phyloP scores from a whole-genome alignment of 306 rosid species.

The Pyrus communis region DNA sequence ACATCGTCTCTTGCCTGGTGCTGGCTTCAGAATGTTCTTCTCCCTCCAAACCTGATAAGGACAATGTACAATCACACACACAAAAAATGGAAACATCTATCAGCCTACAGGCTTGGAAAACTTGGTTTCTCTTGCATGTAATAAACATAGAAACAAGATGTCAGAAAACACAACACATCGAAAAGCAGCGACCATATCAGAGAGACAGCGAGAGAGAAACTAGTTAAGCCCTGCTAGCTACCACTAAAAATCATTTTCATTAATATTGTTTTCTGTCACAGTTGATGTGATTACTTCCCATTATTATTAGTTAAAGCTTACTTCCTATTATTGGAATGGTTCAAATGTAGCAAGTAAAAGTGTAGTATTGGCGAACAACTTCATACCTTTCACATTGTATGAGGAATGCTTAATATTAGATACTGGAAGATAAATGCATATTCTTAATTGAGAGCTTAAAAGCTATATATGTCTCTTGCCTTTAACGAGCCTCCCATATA shows the following conservation, averaged over 20 bases:
- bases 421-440: background rate
- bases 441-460: background rate
- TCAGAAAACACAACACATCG: background rate
- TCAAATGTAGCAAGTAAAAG: background rate
- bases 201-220: background rate
- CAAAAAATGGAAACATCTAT: background rate
- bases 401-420: background rate
- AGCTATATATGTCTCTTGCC: conserved; percentile 33
- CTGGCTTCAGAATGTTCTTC: conserved; percentile 75
- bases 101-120: background rate
- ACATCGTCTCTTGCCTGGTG: conserved; percentile 95
- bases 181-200: background rate
- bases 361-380: background rate
- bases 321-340: background rate
- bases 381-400: background rate
- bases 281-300: background rate
- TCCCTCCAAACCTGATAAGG: conserved; percentile 88
- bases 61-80: conserved; percentile 8
- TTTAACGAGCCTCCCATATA: conserved; percentile 95
- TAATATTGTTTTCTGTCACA: background rate
- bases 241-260: background rate
- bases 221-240: background rate
- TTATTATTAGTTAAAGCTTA: background rate
- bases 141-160: background rate
- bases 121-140: background rate